These are phyloP conservation scores for Cladorrhinum sp. DNA, from an alignment of 2,329 filamentous ascomycete species.

Conservation along the genomic window DNA sequence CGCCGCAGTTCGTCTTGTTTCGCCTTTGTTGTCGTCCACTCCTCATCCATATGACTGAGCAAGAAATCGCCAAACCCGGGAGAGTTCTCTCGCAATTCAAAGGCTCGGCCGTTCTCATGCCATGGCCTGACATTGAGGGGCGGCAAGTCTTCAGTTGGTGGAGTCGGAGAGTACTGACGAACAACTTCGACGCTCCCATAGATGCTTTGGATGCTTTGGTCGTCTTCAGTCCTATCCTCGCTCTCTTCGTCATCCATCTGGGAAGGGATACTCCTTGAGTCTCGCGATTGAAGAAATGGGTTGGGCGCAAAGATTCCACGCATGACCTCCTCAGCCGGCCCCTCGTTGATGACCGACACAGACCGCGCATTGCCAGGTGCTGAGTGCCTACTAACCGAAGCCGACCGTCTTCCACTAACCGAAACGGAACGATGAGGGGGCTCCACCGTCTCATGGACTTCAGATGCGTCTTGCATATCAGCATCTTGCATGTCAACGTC, in stretches of 20 bases:
- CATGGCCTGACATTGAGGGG: constrained; percentile 45
- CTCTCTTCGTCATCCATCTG: constrained; percentile 46
- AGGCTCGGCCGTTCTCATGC: constrained; percentile 46
- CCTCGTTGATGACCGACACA: constrained; percentile 1
- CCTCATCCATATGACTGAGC: constrained; percentile 42
- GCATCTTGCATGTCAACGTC: constrained; percentile 42
- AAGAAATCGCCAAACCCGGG: constrained; percentile 46
- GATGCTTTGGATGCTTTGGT: constrained; percentile 50
- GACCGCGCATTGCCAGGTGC: neutral
- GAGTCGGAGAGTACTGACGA: constrained; percentile 52
- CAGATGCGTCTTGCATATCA: constrained; percentile 36
- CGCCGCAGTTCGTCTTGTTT: constrained; percentile 41
- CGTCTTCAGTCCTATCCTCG: constrained; percentile 54
- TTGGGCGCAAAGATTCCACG: neutral
- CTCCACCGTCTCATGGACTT: constrained; percentile 18
- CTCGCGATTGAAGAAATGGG: constrained; percentile 5
- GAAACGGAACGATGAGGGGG: constrained; percentile 14
- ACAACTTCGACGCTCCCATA: constrained; percentile 48
- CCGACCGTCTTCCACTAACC: constrained; percentile 19
- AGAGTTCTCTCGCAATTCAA: constrained; percentile 41
- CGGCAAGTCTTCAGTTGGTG: constrained; percentile 53
- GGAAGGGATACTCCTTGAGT: constrained; percentile 44
- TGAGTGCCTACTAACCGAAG: neutral
- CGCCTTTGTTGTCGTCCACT: constrained; percentile 36
- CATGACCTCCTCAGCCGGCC: neutral